A percentile compares a stretch with the other conserved stretches of the same genome.
Evolutionary conservation across 108 stramenopile genomes (phyloP).

Genomic region (Cyclotella cryptica): DNA sequence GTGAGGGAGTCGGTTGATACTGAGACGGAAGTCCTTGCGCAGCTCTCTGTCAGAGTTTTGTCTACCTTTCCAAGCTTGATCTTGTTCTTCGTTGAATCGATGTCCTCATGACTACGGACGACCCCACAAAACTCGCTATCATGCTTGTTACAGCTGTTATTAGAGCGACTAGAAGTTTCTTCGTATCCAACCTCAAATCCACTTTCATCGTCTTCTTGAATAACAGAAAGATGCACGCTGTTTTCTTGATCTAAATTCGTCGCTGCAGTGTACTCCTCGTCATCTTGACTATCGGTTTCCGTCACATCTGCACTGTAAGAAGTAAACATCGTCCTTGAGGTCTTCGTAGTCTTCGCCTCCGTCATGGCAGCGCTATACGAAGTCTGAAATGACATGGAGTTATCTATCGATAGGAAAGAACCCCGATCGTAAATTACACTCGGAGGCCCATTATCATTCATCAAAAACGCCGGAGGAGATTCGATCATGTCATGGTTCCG

Average conservation of each 20-base stretch:
- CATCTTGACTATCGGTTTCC: background rate
- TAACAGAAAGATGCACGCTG: conserved; percentile 1
- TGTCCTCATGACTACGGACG: background rate
- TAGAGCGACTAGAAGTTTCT: background rate
- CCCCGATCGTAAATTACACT: conserved; percentile 3
- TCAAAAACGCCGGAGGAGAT: conserved; percentile 5
- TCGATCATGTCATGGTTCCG: background rate
- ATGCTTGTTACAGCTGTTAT: background rate
- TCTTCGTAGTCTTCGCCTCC: background rate
- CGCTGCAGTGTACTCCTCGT: background rate
- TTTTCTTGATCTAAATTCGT: background rate
- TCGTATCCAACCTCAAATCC: background rate
- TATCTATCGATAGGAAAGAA: background rate
- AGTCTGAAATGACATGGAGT: background rate
- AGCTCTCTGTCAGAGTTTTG: background rate
- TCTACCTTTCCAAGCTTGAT: background rate
- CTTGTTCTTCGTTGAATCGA: background rate
- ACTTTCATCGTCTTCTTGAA: background rate
- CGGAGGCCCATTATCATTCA: background rate
- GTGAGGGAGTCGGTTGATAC: no score
- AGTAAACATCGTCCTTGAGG: no score
- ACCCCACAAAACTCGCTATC: background rate
- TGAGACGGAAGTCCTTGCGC: no score
- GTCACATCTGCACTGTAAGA: background rate
- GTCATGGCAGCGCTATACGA: conserved; percentile 5